Base-by-base conservation (phyloP, 305 asterid species). In the Rubia peregrina region DNA sequence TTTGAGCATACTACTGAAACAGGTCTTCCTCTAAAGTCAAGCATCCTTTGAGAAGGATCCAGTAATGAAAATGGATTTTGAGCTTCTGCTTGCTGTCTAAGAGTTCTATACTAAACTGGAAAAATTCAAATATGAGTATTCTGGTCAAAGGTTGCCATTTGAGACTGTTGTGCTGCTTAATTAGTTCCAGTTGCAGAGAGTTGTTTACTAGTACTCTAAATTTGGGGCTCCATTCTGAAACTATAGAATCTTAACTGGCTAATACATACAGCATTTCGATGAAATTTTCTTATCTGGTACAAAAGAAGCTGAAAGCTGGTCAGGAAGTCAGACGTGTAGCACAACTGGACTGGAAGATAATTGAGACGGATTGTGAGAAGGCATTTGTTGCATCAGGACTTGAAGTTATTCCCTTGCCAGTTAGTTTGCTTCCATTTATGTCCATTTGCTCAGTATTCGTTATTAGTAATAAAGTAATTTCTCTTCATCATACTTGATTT, bases 281-380 rank as follows among this genome's bases (percentile, higher is more conserved):
- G 83, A 93, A 90, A 80, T 93, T 93, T 80, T 95, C 96, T 24
- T 93, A 90, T 85, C 81, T 93, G 86, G 91, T 83, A 78, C 84
- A 80, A 84, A 90, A 87, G 83, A 90, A 84, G 72, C 84, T 82
- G 51, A 90, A 88, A 82, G 86, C 87, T 61, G 98, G 95, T 46
- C 98, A 90, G 82, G 98, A 90, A 85, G 65, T 93, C 71, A 89
- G 98, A 74, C 92, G 95, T 43, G 98, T 93, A 41, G 88, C 98
- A 68, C 98, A 93, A 57, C 88, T 90, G 80, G 98, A 93, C 76
- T 93, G 95, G 96, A 87, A 73, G 75, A 83, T 83, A 63, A 82
- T 93, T 77, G 98, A 90, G 76, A 82, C 76, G 75, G 96, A 93
- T 73, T 71, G 76, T 71, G 68, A 81, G 76, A 88, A 89, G 83